These are phyloP conservation scores for Calocera cornea DNA, from an alignment of 768 basidiomycete species.

Conservation along the genomic window DNA sequence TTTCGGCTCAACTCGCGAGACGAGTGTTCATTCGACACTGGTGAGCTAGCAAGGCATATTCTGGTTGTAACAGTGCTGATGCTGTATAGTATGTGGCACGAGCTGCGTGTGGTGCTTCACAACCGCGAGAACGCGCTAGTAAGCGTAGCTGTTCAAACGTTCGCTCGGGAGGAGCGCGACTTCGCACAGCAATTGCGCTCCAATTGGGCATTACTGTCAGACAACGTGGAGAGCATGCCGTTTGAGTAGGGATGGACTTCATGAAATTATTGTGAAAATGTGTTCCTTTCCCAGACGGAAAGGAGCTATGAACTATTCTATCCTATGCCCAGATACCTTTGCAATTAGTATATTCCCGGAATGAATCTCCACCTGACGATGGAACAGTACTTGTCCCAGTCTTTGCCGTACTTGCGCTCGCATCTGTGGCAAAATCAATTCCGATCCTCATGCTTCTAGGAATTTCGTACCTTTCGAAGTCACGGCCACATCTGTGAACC, in stretches of 20 bases:
- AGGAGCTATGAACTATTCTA: background rate
- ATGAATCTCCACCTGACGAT: conserved; percentile 87
- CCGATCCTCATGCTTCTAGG: background rate
- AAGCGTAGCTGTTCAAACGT: conserved; percentile 54
- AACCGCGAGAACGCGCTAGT: conserved; percentile 77
- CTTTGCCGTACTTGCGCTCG: conserved; percentile 81
- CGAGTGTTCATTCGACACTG: conserved; percentile 79
- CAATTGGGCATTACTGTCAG: conserved; percentile 63
- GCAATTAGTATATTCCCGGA: conserved; percentile 58
- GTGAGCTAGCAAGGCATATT: conserved; percentile 31
- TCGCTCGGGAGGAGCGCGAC: conserved; percentile 59
- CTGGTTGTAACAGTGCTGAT: background rate
- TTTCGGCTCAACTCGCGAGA: conserved; percentile 57
- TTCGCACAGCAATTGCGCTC: conserved; percentile 47
- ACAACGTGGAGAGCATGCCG: conserved; percentile 69
- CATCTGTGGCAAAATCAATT: conserved; percentile 34
- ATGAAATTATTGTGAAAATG: background rate
- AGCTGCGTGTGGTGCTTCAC: conserved; percentile 82
- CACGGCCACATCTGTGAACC: conserved; percentile 77
- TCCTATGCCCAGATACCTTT: background rate
- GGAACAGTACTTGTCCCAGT: conserved; percentile 82
- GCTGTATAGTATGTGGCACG: conserved; percentile 76
- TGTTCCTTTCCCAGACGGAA: background rate
- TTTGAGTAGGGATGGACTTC: conserved; percentile 41
- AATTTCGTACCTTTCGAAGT: conserved; percentile 71